Evolutionary conservation across 495 filamentous ascomycete genomes (phyloP), one percentile per base, ranked within the genome.

Genomic region (Tuber magnatum): DNA sequence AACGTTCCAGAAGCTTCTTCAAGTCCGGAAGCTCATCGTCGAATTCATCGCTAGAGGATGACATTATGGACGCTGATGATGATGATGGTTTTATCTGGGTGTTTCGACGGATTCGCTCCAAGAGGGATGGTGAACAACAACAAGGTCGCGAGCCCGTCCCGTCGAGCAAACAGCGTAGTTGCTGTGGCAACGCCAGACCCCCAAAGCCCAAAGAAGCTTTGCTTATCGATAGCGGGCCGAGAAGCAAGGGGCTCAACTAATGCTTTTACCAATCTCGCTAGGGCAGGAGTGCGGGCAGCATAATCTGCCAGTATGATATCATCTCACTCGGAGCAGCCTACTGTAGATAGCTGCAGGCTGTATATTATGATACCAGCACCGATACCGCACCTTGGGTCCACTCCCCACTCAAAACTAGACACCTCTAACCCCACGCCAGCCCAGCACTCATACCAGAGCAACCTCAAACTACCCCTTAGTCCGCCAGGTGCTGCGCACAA

Each of bases 1-100:
- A 65, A 65, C 56, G 56, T 61, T 79, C 77, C 18, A 80, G 68
- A 5, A 84, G 74, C 43, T 76, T 69, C 56, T 75, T 74, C 2
- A 83, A 22, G 44, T 79, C 76, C 1, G 82, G 81, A 65, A 84
- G 78, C 20, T 82, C 81, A 71, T 75, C 78, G 68, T 79, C 78
- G 38, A 73, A 79, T 71, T 75, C 72, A 72, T 76, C 68, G 35
- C 78, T 80, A 38, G 69, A 72, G 56, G 72, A 69, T 16, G 68
- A 40, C 68, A 71, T 78, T 69, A 35, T 70, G 32, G 14, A 35
- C 28, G 56, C 16, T 65, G 28, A 18, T 65, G 56, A 8, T 65
- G 28, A 7, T 40, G 28, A 35, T 32, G n/a, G n/a, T n/a, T n/a
- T 18, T 65, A 20, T 65, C 32, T 3, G 14, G 14, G 14, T 20